These are phyloP conservation scores for Achlya hypogyna DNA, from an alignment of 352 stramenopile species.

Conservation along the genomic window DNA sequence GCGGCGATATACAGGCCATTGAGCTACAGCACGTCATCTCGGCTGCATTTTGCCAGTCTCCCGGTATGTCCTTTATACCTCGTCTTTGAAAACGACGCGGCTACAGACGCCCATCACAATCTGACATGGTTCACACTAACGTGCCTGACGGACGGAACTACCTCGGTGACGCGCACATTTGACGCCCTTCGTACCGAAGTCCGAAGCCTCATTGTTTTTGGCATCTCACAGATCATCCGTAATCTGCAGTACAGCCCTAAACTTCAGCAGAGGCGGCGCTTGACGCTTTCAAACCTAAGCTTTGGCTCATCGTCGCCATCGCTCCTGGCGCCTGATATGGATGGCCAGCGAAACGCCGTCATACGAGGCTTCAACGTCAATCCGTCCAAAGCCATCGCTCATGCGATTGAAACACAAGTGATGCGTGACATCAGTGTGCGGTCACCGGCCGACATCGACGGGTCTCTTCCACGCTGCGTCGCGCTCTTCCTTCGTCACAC, in stretches of 20 bases:
- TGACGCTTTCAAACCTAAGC: not conserved
- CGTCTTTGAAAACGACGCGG: not conserved
- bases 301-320: not conserved
- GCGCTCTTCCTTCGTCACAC: conserved; percentile 92
- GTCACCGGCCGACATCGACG: not conserved
- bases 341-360: not conserved
- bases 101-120: not conserved
- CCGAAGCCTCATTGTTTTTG: conserved; percentile 16
- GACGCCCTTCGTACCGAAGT: conserved; percentile 4
- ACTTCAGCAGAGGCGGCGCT: not conserved
- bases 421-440: conserved; percentile 2
- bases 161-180: not conserved
- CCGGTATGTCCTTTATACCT: not conserved
- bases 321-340: not conserved
- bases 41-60: not conserved
- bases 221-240: conserved; percentile 9
- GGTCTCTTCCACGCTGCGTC: conserved; percentile 46
- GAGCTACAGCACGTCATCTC: not conserved
- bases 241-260: conserved; percentile 6
- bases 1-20: not conserved
- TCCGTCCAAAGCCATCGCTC: not conserved
- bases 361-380: conserved; percentile 18
- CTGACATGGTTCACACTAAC: conserved; percentile 10
- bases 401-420: not conserved
- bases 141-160: not conserved